Conservation (phyloP, 2,329 filamentous ascomycete species). For the Fusarium brachygibbosum region DNA sequence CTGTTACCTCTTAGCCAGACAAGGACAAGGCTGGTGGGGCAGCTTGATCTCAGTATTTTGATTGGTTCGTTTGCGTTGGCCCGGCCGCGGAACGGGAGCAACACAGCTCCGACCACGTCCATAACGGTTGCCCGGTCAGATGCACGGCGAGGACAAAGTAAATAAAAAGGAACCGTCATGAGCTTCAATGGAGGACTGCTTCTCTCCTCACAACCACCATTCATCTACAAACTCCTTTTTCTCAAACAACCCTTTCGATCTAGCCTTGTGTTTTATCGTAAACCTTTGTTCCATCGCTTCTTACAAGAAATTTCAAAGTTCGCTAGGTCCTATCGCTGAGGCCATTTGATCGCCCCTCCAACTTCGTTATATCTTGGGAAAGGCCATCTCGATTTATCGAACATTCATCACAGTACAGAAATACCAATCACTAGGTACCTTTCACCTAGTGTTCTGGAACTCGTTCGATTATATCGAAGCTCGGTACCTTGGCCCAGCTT, state of each 20-base stretch:
- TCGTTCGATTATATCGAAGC: constrained; percentile 61
- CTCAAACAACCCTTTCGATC: constrained; percentile 25
- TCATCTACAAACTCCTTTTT: constrained; percentile 40
- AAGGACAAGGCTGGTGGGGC: constrained; percentile 28
- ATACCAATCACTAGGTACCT: constrained; percentile 68
- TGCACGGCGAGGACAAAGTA: constrained; percentile 56
- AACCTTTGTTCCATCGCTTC: constrained; percentile 43
- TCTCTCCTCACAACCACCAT: constrained; percentile 47
- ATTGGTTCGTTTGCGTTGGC: constrained; percentile 39
- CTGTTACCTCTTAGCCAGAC: neutral
- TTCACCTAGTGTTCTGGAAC: constrained; percentile 72
- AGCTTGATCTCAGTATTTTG: neutral
- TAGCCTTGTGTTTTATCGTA: constrained; percentile 44
- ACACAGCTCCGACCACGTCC: constrained; percentile 31
- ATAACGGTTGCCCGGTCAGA: constrained; percentile 56
- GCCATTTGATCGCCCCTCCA: constrained; percentile 63
- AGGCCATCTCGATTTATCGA: constrained; percentile 64
- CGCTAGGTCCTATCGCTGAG: constrained; percentile 64
- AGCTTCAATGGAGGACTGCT: constrained; percentile 28
- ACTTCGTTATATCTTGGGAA: constrained; percentile 58
- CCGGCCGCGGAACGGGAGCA: constrained; percentile 41
- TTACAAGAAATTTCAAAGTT: constrained; percentile 54
- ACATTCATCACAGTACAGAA: constrained; percentile 57
- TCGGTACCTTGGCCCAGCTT: constrained; percentile 59
- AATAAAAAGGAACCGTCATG: constrained; percentile 59